Evolutionary conservation across 225 moss, liverwort and hornwort species (phyloP).

Genomic region (Physcomitrellopsis africana): DNA sequence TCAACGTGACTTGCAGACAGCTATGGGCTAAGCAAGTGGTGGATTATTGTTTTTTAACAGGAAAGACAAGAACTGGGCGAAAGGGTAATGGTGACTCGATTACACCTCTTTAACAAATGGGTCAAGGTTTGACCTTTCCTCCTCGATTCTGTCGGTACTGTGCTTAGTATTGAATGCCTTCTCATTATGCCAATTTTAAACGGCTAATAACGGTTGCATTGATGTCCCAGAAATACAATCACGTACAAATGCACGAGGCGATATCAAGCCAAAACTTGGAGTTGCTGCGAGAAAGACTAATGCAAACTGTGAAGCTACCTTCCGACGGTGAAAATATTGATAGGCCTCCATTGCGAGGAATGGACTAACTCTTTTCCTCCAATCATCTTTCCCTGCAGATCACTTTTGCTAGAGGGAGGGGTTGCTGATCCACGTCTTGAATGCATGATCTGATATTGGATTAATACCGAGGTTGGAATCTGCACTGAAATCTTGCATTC

Average conservation of each 20-base stretch:
- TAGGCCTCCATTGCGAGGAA: slow-evolving; percentile 62
- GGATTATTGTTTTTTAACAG: slow-evolving; percentile 35
- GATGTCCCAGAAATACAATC: slow-evolving; percentile 84
- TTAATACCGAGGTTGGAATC: slow-evolving; percentile 15
- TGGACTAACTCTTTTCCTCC: slow-evolving; percentile 28
- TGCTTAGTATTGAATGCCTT: too few species aligned
- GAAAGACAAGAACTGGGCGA: slow-evolving; percentile 95
- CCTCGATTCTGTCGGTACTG: neutral
- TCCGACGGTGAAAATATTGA: slow-evolving; percentile 84
- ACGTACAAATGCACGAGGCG: slow-evolving; percentile 86
- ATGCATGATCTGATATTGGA: slow-evolving; percentile 23
- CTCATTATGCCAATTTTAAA: neutral
- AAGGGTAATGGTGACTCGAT: slow-evolving; percentile 96
- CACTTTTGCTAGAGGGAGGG: slow-evolving; percentile 24
- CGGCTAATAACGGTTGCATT: neutral
- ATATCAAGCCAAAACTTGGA: slow-evolving; percentile 95
- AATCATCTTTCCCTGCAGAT: neutral
- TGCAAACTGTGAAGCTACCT: slow-evolving; percentile 91
- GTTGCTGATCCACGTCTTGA: slow-evolving; percentile 20
- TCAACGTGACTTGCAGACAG: too few species aligned
- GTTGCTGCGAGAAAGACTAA: slow-evolving; percentile 80
- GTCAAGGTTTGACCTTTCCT: slow-evolving; percentile 69
- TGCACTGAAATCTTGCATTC: neutral
- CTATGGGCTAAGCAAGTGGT: slow-evolving; percentile 12
- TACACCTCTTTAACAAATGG: slow-evolving; percentile 98